Conservation (phyloP, 2,329 filamentous ascomycete species). For the Leptographium wingfieldii region DNA sequence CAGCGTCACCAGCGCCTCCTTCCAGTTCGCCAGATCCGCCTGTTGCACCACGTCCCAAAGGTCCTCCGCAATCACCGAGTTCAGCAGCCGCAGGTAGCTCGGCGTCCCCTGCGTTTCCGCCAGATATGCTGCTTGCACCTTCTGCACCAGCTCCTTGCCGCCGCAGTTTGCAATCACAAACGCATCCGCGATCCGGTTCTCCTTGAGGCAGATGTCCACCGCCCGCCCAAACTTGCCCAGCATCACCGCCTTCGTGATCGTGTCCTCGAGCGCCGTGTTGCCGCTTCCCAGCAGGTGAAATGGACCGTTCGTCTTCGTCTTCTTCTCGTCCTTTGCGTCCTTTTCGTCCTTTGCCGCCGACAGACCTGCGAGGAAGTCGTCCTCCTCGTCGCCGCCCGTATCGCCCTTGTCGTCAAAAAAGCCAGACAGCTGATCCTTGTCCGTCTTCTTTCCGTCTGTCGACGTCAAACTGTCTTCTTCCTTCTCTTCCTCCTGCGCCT, state of each 20-base stretch:
- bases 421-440: slow-evolving; percentile 56
- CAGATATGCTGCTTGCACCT: slow-evolving; percentile 85
- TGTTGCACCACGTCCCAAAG: slow-evolving; percentile 98
- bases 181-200: slow-evolving; percentile 85
- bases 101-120: slow-evolving; percentile 70
- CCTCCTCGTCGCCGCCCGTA: slow-evolving; percentile 61
- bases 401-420: slow-evolving; percentile 67
- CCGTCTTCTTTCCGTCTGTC: slow-evolving; percentile 31
- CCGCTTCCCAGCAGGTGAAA: slow-evolving; percentile 78
- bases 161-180: slow-evolving; percentile 98
- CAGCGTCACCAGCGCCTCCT: slow-evolving; percentile 87
- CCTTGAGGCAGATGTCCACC: slow-evolving; percentile 75
- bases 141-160: slow-evolving; percentile 84
- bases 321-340: slow-evolving; percentile 85
- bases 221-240: slow-evolving; percentile 85
- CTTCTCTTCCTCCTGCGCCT: slow-evolving; percentile 14
- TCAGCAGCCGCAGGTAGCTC: slow-evolving; percentile 82
- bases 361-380: slow-evolving; percentile 77
- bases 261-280: slow-evolving; percentile 75
- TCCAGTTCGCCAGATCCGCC: slow-evolving; percentile 86
- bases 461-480: slow-evolving; percentile 5
- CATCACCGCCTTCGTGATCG: slow-evolving; percentile 78
- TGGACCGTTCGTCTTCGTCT: slow-evolving; percentile 56
- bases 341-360: slow-evolving; percentile 82
- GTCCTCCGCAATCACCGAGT: slow-evolving; percentile 90